These are phyloP conservation scores for Hydrangea macrophylla DNA, from an alignment of 148 eudicot genomes.

Conservation along the genomic window DNA sequence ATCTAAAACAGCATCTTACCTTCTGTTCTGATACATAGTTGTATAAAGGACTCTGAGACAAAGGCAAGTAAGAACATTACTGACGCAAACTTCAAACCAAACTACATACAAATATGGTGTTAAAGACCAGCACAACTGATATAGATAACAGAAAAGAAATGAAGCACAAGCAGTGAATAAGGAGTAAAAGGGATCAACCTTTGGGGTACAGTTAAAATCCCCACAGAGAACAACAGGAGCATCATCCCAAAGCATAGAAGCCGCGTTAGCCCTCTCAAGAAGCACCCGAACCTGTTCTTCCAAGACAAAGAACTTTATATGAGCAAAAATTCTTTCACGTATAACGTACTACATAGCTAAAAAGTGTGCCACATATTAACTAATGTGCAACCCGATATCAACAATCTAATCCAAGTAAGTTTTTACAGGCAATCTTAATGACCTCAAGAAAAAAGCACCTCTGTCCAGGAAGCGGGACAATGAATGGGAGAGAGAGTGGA, in stretches of 20 bases:
- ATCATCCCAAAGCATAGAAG: slow-evolving; percentile 88
- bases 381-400: background rate
- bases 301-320: too few relatives aligned
- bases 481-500: background rate
- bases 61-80: slow-evolving; percentile 16
- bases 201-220: slow-evolving; percentile 89
- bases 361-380: background rate
- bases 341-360: background rate
- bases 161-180: slow-evolving; percentile 10
- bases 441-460: background rate
- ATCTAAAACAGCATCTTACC: slow-evolving; percentile 39
- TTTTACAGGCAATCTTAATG: background rate
- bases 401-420: background rate
- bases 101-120: background rate
- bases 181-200: slow-evolving; percentile 37
- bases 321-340: too few relatives aligned
- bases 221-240: slow-evolving; percentile 94
- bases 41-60: slow-evolving; percentile 84
- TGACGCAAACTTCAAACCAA: slow-evolving; percentile 2
- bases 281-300: slow-evolving; percentile 73
- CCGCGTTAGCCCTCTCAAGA: slow-evolving; percentile 68
- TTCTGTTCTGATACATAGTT: slow-evolving; percentile 74
- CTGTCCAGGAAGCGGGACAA: background rate
- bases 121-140: background rate
- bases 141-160: background rate